Evolutionary conservation across 805 yeast genomes (phyloP).

Genomic region (Suhomyces vadensis): DNA sequence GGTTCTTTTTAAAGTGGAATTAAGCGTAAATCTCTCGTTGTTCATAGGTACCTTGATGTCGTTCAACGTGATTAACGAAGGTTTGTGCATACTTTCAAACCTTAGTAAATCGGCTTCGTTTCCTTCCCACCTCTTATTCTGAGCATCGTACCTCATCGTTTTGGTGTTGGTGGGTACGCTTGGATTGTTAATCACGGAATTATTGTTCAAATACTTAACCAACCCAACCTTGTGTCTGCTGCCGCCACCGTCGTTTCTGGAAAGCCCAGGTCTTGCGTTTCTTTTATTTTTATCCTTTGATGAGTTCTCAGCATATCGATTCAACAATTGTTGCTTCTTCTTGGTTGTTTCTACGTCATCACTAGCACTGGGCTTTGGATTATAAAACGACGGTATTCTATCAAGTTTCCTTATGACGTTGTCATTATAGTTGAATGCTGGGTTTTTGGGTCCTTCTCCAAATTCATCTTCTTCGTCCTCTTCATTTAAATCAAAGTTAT

Average conservation of each 20-base stretch:
- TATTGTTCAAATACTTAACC: conserved; percentile 30
- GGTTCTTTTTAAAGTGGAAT: neutral
- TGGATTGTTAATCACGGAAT: conserved; percentile 13
- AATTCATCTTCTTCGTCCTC: conserved; percentile 11
- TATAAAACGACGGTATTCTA: conserved; percentile 44
- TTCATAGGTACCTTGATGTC: conserved; percentile 19
- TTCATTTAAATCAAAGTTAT: conserved; percentile 9
- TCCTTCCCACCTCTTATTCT: conserved; percentile 60
- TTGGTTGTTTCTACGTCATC: conserved; percentile 4
- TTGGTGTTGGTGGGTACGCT: conserved; percentile 19
- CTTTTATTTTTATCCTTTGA: neutral
- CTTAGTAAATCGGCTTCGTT: conserved; percentile 56
- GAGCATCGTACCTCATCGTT: conserved; percentile 56
- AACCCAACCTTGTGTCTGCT: conserved; percentile 26
- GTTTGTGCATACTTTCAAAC: conserved; percentile 47
- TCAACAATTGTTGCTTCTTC: conserved; percentile 30
- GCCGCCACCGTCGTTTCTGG: neutral
- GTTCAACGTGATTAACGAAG: conserved; percentile 36
- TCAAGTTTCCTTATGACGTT: conserved; percentile 38
- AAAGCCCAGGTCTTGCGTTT: neutral
- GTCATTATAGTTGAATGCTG: conserved; percentile 34
- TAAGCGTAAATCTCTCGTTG: conserved; percentile 1
- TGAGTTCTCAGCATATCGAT: conserved; percentile 23
- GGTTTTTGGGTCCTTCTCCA: conserved; percentile 18
- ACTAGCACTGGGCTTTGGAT: conserved; percentile 8